Percentiles rank a stretch among this genome's conserved stretches.
These are phyloP conservation scores for Symbiodinium pilosum DNA, from an alignment of 73 alveolate genomes.

Conservation along the genomic window DNA sequence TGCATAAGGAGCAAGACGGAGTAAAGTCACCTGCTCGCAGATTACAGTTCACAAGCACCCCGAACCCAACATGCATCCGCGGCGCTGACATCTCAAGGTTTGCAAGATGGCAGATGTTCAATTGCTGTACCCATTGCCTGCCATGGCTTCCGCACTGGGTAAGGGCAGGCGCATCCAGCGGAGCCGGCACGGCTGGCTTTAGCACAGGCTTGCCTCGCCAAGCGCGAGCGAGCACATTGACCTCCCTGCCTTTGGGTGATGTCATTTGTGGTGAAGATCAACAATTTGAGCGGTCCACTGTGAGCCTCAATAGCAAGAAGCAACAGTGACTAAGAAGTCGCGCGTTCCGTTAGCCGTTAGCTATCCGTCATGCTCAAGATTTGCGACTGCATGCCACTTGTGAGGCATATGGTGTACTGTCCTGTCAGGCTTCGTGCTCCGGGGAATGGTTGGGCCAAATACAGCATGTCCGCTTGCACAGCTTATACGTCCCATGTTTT, in stretches of 20 bases:
- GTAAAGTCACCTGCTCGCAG: not conserved
- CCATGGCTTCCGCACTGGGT: not conserved
- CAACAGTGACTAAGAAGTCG: too few relatives aligned
- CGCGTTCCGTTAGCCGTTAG: too few relatives aligned
- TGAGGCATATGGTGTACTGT: too few relatives aligned
- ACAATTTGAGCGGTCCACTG: constrained; percentile 80
- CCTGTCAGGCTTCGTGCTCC: too few relatives aligned
- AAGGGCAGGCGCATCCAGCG: not conserved
- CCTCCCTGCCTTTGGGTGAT: not conserved
- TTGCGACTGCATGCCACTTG: too few relatives aligned
- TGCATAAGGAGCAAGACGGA: not conserved
- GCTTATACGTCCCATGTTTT: too few relatives aligned
- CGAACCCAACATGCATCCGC: not conserved
- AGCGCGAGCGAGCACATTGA: not conserved
- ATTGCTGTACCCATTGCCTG: not conserved
- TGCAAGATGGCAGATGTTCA: not conserved
- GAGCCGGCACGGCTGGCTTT: constrained; percentile 11
- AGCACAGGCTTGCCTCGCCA: constrained; percentile 7
- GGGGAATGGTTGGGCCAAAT: too few relatives aligned
- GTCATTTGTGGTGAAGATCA: constrained; percentile 1
- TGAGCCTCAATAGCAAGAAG: too few relatives aligned
- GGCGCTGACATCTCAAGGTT: not conserved
- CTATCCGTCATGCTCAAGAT: too few relatives aligned
- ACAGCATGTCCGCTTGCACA: too few relatives aligned
- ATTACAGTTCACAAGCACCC: not conserved